Conservation (phyloP, 805 yeast genomes). For the Lipomyces chichibuensis region DNA sequence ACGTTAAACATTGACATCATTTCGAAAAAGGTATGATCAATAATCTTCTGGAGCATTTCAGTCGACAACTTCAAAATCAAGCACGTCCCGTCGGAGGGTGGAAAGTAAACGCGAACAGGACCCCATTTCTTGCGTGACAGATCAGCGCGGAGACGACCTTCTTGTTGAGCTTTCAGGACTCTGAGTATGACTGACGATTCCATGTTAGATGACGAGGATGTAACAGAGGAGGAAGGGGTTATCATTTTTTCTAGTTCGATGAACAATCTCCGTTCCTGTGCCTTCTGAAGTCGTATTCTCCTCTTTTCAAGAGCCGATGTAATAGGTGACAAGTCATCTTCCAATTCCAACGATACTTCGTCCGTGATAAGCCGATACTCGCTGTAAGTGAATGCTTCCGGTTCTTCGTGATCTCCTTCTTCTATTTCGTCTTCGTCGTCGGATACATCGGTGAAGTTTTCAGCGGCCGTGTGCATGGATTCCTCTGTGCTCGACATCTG, state of each 20-base stretch:
- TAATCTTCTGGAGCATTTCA: neutral
- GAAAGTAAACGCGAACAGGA: neutral
- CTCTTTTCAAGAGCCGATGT: neutral
- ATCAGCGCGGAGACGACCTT: neutral
- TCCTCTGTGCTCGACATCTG: neutral
- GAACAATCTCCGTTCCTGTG: neutral
- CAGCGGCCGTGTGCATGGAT: neutral
- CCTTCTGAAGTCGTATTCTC: neutral
- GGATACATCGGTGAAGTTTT: neutral
- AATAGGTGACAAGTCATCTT: neutral
- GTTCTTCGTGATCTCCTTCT: neutral
- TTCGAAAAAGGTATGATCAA: neutral
- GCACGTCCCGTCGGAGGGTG: neutral
- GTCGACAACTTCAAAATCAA: neutral
- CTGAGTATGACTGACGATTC: neutral
- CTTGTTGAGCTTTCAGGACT: neutral
- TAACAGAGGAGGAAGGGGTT: neutral
- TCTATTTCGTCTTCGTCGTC: neutral
- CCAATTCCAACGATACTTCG: neutral
- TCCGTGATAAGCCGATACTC: neutral
- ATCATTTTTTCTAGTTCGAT: neutral
- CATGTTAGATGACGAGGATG: neutral
- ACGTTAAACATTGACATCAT: neutral
- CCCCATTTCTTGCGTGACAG: neutral
- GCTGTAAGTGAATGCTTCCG: neutral